Evolutionary conservation across 805 yeast species (phyloP).

Genomic region (Wickerhamiella azyma): DNA sequence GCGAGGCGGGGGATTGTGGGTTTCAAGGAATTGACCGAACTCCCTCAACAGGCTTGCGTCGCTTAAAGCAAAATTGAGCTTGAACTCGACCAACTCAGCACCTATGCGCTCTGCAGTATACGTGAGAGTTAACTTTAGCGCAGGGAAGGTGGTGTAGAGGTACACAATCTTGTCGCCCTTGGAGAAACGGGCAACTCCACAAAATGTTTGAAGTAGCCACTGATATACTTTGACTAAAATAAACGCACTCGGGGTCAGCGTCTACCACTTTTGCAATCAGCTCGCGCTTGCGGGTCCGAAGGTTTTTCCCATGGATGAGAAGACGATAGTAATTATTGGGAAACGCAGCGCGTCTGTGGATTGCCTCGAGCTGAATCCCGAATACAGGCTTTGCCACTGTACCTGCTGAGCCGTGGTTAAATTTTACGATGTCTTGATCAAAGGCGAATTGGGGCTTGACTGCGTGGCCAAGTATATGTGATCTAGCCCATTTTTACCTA

Average conservation of each 20-base stretch:
- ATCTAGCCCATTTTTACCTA: too few relatives aligned
- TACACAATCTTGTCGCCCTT: constrained; percentile 39
- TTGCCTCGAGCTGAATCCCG: constrained; percentile 25
- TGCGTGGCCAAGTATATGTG: neutral
- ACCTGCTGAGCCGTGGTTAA: constrained; percentile 58
- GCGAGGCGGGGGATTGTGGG: constrained; percentile 26
- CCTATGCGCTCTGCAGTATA: constrained; percentile 22
- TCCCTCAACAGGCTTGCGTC: constrained; percentile 29
- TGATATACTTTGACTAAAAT: constrained; percentile 46
- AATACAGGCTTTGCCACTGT: constrained; percentile 37
- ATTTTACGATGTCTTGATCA: constrained; percentile 27
- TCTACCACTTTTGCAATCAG: constrained; percentile 33
- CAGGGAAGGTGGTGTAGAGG: constrained; percentile 38
- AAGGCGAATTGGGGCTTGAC: neutral
- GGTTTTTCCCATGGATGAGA: constrained; percentile 23
- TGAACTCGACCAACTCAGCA: constrained; percentile 27
- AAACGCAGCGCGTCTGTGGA: constrained; percentile 24
- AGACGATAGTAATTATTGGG: constrained; percentile 36
- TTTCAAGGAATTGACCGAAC: constrained; percentile 22
- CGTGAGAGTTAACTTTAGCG: constrained; percentile 37
- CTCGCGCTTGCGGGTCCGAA: constrained; percentile 24
- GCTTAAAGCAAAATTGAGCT: constrained; percentile 37
- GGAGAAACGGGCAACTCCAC: constrained; percentile 38
- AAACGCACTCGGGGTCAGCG: constrained; percentile 35
- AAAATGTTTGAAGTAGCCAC: constrained; percentile 43